phyloP scores from a whole-genome alignment of 2,329 filamentous ascomycete species.

The Drechslerella stenobrocha region DNA sequence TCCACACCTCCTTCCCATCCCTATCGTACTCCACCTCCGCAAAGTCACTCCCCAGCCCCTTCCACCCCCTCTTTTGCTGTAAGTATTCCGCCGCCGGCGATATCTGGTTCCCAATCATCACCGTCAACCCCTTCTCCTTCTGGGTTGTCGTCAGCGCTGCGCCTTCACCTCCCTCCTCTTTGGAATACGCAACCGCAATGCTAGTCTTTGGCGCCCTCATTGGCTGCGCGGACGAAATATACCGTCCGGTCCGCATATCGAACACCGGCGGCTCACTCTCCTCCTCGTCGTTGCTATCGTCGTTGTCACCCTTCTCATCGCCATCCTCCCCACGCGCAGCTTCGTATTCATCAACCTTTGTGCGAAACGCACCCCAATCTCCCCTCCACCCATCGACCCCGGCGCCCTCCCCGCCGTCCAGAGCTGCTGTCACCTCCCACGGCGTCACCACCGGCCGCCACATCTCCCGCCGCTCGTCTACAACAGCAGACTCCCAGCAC shows the following conservation, averaged over 20 bases:
- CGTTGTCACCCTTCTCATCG: conserved; percentile 53
- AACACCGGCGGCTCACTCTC: conserved; percentile 76
- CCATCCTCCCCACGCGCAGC: conserved; percentile 46
- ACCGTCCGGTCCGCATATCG: conserved; percentile 82
- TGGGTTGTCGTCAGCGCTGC: conserved; percentile 65
- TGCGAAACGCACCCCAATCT: conserved; percentile 73
- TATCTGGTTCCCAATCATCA: conserved; percentile 78
- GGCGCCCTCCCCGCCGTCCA: conserved; percentile 72
- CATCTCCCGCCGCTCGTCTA: conserved; percentile 82
- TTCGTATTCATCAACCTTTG: conserved; percentile 51
- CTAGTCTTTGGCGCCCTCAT: conserved; percentile 60
- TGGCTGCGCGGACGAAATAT: conserved; percentile 76
- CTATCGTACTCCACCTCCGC: conserved; percentile 65
- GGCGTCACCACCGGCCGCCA: conserved; percentile 91
- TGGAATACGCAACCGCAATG: conserved; percentile 11
- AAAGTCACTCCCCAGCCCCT: conserved; percentile 82
- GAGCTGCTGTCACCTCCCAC: conserved; percentile 80
- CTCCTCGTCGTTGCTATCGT: no score
- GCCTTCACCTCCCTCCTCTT: conserved; percentile 51
- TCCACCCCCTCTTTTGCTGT: conserved; percentile 81
- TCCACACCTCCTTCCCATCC: conserved; percentile 59
- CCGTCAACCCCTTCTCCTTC: conserved; percentile 68
- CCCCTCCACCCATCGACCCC: conserved; percentile 91
- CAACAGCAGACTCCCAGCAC: conserved; percentile 93
- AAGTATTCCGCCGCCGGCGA: conserved; percentile 91